Evolutionary conservation across 2,329 filamentous ascomycete genomes (phyloP), one percentile per base, ranked within the genome.

Genomic region (Nothopassalora personata): DNA sequence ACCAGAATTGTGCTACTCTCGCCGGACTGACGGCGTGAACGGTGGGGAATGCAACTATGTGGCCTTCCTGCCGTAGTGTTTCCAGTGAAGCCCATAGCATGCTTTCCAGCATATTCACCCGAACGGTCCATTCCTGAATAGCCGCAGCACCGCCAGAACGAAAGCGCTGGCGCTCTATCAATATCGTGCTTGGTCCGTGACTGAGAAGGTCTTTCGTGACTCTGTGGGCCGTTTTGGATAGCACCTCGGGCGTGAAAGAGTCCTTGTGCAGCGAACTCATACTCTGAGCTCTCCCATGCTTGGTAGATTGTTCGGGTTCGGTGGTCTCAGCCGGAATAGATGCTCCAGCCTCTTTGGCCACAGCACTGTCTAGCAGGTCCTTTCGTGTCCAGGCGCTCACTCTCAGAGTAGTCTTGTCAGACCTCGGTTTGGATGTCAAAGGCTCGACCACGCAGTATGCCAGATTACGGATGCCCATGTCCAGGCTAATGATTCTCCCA

Each of bases 391-490:
- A 78, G 23, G 66, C 64, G 47, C 70, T 67, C 10, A 77, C 66
- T n/a, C 61, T 61, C 36, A 71, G 28, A 27, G 59, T 31, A 4
- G 53, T 45, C 5, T 31, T 48, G 4, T 43, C 43, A 8, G 27
- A 18, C 18, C 39, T 45, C n/a, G 62, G n/a, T 18, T 54, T n/a
- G 52, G 67, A 50, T 51, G 57, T 36, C 33, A 60, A 58, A 36
- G 64, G 59, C 56, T 70, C 64, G 43, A 72, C 30, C 7, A 90
- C 79, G 64, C 88, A 89, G 70, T 85, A 90, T 1, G 89, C 90
- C 4, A 95, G 77, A 71, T 95, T 95, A 47, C 84, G 85, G 64
- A 95, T 88, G 4, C 90, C 90, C 84, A 94, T 88, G 72, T 95
- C 90, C 62, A 95, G 87, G 70, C 89, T 92, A 34, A 94, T 73